A percentile compares a stretch with the other conserved stretches of the same genome.
phyloP scores from a whole-genome alignment of 2,329 filamentous ascomycete genomes.

The Colletotrichum chlorophyti region DNA sequence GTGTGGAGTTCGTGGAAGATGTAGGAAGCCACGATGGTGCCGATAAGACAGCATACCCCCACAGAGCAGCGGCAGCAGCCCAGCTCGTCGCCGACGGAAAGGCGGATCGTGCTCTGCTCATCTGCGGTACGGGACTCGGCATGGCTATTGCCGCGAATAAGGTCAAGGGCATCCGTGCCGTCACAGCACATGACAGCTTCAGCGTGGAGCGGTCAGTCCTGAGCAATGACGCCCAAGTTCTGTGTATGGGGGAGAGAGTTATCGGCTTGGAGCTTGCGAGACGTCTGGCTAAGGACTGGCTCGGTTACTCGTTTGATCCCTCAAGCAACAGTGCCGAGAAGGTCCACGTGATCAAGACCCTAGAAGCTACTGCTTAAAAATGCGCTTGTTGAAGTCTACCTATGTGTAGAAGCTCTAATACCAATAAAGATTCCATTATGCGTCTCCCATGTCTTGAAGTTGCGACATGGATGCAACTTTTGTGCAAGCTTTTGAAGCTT shows the following conservation, averaged over 20 bases:
- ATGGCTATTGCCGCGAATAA: conserved; percentile 93
- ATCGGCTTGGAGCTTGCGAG: conserved; percentile 82
- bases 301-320: conserved; percentile 82
- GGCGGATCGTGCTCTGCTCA: conserved; percentile 79
- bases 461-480: too few relatives aligned
- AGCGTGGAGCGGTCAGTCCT: conserved; percentile 80
- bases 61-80: conserved; percentile 77
- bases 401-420: background rate
- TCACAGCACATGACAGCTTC: conserved; percentile 88
- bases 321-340: conserved; percentile 52
- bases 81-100: conserved; percentile 65
- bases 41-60: conserved; percentile 85
- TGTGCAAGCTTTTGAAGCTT: too few relatives aligned
- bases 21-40: conserved; percentile 71
- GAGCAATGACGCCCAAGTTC: conserved; percentile 86
- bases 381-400: conserved; percentile 11
- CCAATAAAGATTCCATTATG: background rate
- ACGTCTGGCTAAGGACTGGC: conserved; percentile 80
- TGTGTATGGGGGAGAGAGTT: conserved; percentile 86
- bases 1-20: conserved; percentile 73
- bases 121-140: conserved; percentile 87
- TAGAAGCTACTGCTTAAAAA: conserved; percentile 40
- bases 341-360: conserved; percentile 48
- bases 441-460: too few relatives aligned
- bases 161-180: conserved; percentile 82